A percentile compares a stretch with the other conserved stretches of the same genome.
Evolutionary conservation across 768 basidiomycete species (phyloP).

Genomic region (Grammothele lineata): DNA sequence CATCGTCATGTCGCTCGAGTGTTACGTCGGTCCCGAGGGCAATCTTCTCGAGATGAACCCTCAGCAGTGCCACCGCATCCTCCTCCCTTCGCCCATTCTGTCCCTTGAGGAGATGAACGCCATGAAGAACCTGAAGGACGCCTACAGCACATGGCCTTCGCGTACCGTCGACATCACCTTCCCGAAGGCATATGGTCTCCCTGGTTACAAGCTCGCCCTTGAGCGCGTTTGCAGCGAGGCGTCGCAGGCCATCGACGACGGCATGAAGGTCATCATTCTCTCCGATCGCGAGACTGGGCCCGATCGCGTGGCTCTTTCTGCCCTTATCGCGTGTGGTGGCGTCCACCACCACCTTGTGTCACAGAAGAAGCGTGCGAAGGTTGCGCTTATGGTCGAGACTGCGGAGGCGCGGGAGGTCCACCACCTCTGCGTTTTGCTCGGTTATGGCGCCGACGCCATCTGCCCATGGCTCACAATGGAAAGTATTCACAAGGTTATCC

Average conservation of each 20-base stretch:
- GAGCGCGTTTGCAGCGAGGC: conserved; percentile 92
- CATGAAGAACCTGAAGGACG: conserved; percentile 86
- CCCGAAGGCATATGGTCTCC: conserved; percentile 85
- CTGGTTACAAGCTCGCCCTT: conserved; percentile 83
- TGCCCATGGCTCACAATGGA: conserved; percentile 97
- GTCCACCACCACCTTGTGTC: conserved; percentile 91
- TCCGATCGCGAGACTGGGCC: conserved; percentile 84
- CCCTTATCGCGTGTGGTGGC: conserved; percentile 89
- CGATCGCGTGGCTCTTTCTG: conserved; percentile 80
- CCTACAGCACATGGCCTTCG: conserved; percentile 89
- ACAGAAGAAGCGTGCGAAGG: conserved; percentile 91
- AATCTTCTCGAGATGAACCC: conserved; percentile 96
- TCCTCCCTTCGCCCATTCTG: conserved; percentile 86
- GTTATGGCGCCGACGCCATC: conserved; percentile 96
- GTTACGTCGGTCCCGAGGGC: conserved; percentile 94
- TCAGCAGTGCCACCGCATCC: conserved; percentile 91
- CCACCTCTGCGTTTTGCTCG: conserved; percentile 92
- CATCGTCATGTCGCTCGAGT: conserved; percentile 98
- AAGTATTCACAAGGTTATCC: conserved; percentile 84
- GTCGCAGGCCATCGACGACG: conserved; percentile 88
- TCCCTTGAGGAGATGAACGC: conserved; percentile 97
- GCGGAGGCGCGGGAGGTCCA: conserved; percentile 97
- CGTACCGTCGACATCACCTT: conserved; percentile 97
- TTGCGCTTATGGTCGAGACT: conserved; percentile 96
- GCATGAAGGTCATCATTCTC: conserved; percentile 89